Evolutionary conservation across 2,329 filamentous ascomycete species (phyloP), one percentile per base, ranked within the genome.

Genomic region (Annulohypoxylon truncatum): DNA sequence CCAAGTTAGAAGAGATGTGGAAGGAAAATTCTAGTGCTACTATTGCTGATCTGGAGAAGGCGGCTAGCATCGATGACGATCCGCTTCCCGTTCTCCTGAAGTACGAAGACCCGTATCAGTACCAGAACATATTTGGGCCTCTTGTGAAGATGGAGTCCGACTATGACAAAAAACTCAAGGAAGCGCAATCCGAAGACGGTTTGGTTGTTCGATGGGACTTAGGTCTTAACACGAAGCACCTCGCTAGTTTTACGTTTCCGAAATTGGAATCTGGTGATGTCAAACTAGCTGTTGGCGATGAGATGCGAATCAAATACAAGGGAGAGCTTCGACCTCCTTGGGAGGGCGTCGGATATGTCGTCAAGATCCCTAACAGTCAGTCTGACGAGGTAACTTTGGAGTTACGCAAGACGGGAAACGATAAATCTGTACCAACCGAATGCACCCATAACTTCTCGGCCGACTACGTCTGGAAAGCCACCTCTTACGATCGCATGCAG

Each of bases 381-480:
- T 97, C 94, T 12, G 96, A 99, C 75, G 95, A 99, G 78, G 96
- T 99, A 55, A 96, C 92, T 8, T 91, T 99, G 70, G 96, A 99
- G 79, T 82, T 99, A 76, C 92, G 96, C 72, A 93, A 96, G 75
- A 95, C 96, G 68, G 94, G 93, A 67, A 97, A 97, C 77, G 94
- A 98, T 82, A 98, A 98, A 80, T 93, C 92, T 26, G 93, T 98
- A 0, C 96, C 96, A 0, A 97, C 93, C 0, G 95, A 99, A 75
- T 96, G 95, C 79, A 97, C 95, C 0, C 93, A 97, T 81, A 97
- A 97, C 79, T 99, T 99, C 81, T 97, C 94, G 13, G 96, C 95
- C 71, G 96, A 99, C 78, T 99, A 99, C 76, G 96, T 99, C 60
- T 99, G 96, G 96, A 99, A 99, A 79, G 96, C 96, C 12, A 99